A percentile compares a stretch with the other conserved stretches of the same genome.
Conservation (phyloP, 1,284 basidiomycete genomes). For the Moesziomyces aphidis region DNA sequence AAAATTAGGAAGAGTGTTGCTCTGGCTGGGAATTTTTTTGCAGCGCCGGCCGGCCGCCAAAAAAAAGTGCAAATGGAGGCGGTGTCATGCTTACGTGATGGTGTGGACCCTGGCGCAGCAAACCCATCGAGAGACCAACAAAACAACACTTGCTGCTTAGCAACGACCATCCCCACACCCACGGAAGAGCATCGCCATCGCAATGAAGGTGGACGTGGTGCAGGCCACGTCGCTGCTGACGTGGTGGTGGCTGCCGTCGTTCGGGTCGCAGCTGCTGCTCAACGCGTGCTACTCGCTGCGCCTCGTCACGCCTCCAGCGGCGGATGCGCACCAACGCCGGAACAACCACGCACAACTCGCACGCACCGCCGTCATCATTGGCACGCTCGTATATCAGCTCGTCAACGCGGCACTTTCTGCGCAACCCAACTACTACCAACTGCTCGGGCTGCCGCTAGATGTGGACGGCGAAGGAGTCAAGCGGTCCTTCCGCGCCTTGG, state of each 20-base stretch:
- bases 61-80: slow-evolving; percentile 13
- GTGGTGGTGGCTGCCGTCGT: slow-evolving; percentile 46
- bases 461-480: slow-evolving; percentile 78
- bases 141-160: no score
- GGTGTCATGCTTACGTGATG: slow-evolving; percentile 31
- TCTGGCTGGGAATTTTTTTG: background rate
- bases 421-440: slow-evolving; percentile 79
- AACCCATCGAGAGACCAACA: background rate
- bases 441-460: slow-evolving; percentile 75
- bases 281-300: slow-evolving; percentile 20
- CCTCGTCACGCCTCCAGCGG: slow-evolving; percentile 10
- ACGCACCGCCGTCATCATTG: slow-evolving; percentile 74
- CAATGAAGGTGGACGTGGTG: slow-evolving; percentile 27
- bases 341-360: slow-evolving; percentile 30
- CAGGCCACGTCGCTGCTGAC: slow-evolving; percentile 33
- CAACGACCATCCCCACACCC: background rate
- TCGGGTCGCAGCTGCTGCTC: slow-evolving; percentile 31
- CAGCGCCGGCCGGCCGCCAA: background rate
- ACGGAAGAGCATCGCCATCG: no score
- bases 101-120: background rate
- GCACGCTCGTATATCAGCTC: slow-evolving; percentile 78
- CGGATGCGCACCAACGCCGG: slow-evolving; percentile 1
- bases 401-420: slow-evolving; percentile 73
- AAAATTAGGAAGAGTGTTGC: background rate
- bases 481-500: slow-evolving; percentile 79